Conservation (phyloP, 306 rosid species). For the Fragaria iinumae region DNA sequence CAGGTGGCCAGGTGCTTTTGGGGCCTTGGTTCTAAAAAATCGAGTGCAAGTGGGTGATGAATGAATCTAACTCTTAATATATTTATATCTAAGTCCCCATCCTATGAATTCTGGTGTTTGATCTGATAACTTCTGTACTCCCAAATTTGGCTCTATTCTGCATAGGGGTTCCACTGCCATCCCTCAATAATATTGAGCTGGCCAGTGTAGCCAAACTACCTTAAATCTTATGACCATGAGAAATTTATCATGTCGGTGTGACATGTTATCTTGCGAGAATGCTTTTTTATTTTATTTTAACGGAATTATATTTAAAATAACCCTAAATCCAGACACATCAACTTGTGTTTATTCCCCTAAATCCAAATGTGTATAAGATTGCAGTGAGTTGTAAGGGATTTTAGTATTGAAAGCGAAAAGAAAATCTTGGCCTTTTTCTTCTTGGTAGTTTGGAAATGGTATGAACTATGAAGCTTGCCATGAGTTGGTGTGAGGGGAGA, state of each 20-base stretch:
- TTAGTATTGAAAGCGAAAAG: neutral
- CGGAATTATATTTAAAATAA: neutral
- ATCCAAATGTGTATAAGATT: neutral
- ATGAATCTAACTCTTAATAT: constrained; percentile 32
- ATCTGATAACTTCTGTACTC: constrained; percentile 23
- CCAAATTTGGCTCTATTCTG: constrained; percentile 14
- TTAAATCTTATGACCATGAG: neutral
- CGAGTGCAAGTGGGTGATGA: constrained; percentile 33
- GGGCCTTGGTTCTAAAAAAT: constrained; percentile 19
- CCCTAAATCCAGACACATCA: too few species aligned
- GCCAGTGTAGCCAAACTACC: constrained; percentile 25
- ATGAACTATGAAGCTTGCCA: neutral
- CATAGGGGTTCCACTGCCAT: constrained; percentile 20
- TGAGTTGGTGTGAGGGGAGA: neutral
- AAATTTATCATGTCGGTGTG: neutral
- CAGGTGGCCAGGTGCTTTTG: constrained; percentile 10
- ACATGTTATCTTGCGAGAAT: neutral
- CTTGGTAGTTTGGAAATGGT: neutral
- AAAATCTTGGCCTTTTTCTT: neutral
- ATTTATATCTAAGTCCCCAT: constrained; percentile 35
- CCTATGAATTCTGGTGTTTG: constrained; percentile 22
- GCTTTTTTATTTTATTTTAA: neutral
- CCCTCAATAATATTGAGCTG: constrained; percentile 22
- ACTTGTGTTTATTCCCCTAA: neutral
- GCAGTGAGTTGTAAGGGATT: neutral